phyloP scores from a whole-genome alignment of 371 early-diverging fungal species.

The Basidiobolus meristosporus region DNA sequence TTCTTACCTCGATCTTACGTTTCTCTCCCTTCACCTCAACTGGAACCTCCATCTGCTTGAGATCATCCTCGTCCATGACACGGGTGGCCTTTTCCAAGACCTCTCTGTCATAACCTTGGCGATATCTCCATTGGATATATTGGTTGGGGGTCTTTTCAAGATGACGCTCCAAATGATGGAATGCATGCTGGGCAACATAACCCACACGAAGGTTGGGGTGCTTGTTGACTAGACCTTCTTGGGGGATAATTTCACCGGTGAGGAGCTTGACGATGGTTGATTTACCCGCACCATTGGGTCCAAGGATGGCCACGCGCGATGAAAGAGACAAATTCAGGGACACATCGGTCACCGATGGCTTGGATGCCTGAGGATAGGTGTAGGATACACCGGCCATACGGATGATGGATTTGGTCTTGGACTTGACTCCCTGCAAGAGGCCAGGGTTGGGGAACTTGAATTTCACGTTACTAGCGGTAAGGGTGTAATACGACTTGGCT shows the following conservation, averaged over 20 bases:
- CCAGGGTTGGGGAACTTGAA: slow-evolving; percentile 56
- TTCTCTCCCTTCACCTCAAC: slow-evolving; percentile 43
- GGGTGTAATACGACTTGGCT: slow-evolving; percentile 52
- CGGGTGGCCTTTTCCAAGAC: slow-evolving; percentile 35
- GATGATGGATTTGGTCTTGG: slow-evolving; percentile 45
- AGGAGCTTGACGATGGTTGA: slow-evolving; percentile 43
- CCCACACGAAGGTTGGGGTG: slow-evolving; percentile 49
- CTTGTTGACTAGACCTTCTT: slow-evolving; percentile 31
- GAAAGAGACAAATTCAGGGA: slow-evolving; percentile 36
- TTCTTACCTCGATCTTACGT: slow-evolving; percentile 30
- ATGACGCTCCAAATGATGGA: slow-evolving; percentile 55
- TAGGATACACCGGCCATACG: slow-evolving; percentile 38
- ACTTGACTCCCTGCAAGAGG: slow-evolving; percentile 48
- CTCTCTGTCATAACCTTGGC: slow-evolving; percentile 44
- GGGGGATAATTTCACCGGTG: slow-evolving; percentile 41
- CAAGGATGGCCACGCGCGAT: slow-evolving; percentile 54
- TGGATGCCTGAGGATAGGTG: slow-evolving; percentile 37
- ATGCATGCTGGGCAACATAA: slow-evolving; percentile 65
- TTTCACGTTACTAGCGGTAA: slow-evolving; percentile 25
- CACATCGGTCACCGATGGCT: slow-evolving; percentile 26
- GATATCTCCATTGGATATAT: slow-evolving; percentile 51
- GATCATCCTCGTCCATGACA: slow-evolving; percentile 33
- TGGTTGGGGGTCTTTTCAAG: slow-evolving; percentile 42
- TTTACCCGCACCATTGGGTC: slow-evolving; percentile 36
- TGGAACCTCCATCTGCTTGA: slow-evolving; percentile 34